Evolutionary conservation across 148 eudicot species (phyloP).

Genomic region (Dianthus caryophyllus): DNA sequence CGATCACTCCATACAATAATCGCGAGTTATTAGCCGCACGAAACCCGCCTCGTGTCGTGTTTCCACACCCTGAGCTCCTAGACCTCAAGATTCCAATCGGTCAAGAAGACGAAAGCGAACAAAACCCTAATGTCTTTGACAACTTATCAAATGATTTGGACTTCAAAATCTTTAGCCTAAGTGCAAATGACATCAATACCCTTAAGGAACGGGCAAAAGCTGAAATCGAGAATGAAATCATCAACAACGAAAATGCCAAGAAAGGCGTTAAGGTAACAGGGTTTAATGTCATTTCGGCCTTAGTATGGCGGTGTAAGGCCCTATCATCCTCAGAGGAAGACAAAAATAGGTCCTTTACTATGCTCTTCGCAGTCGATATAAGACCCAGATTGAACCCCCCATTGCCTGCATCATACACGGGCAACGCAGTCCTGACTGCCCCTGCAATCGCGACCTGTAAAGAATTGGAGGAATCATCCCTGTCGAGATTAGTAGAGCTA

Average conservation of each 20-base stretch:
- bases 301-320: slow-evolving; percentile 85
- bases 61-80: slow-evolving; percentile 72
- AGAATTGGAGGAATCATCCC: slow-evolving; percentile 49
- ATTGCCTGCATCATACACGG: slow-evolving; percentile 48
- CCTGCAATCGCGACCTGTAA: slow-evolving; percentile 52
- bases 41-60: slow-evolving; percentile 67
- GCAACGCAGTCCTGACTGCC: slow-evolving; percentile 81
- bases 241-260: slow-evolving; percentile 19
- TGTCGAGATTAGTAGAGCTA: slow-evolving; percentile 45
- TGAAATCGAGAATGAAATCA: neutral
- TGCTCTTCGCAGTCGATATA: slow-evolving; percentile 67
- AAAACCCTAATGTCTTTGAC: slow-evolving; percentile 38
- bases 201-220: slow-evolving; percentile 48
- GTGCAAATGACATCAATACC: slow-evolving; percentile 35
- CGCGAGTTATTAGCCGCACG: slow-evolving; percentile 72
- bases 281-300: slow-evolving; percentile 68
- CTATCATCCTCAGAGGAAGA: slow-evolving; percentile 30
- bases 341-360: slow-evolving; percentile 35
- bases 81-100: slow-evolving; percentile 43
- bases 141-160: slow-evolving; percentile 48
- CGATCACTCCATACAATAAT: slow-evolving; percentile 49
- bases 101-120: slow-evolving; percentile 32
- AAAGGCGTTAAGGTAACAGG: slow-evolving; percentile 43
- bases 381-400: slow-evolving; percentile 55
- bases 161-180: slow-evolving; percentile 54